Conservation (phyloP, 2,329 filamentous ascomycete species). For the Cryphonectria japonica region DNA sequence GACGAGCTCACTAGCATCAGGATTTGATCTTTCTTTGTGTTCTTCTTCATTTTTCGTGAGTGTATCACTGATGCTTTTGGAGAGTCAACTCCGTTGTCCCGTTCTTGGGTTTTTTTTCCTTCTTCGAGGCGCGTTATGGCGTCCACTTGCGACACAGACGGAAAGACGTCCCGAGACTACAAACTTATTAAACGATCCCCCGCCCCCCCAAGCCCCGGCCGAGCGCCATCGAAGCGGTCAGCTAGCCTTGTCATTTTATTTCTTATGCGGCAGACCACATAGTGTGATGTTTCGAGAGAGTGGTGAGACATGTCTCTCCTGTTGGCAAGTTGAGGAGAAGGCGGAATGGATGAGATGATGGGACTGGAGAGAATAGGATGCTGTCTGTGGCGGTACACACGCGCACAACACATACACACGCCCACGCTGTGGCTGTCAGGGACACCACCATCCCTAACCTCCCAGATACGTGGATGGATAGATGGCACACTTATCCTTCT, state of each 20-base stretch:
- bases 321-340: slow-evolving; percentile 11
- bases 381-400: too few species aligned
- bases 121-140: neutral
- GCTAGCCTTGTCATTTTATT: neutral
- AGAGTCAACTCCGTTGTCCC: neutral
- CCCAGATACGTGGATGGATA: neutral
- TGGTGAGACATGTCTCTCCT: slow-evolving; percentile 15
- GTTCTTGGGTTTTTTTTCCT: neutral
- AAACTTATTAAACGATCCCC: too few species aligned
- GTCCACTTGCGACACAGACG: slow-evolving; percentile 2
- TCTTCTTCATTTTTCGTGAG: neutral
- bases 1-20: neutral
- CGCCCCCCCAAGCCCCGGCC: neutral
- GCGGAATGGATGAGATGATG: slow-evolving; percentile 2
- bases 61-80: neutral
- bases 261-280: neutral
- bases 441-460: neutral
- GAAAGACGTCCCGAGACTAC: slow-evolving; percentile 3
- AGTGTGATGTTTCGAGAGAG: neutral
- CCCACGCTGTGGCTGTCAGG: neutral
- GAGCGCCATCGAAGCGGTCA: neutral
- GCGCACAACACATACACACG: too few species aligned
- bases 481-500: neutral
- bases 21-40: neutral
- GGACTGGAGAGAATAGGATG: neutral